Base-by-base conservation (phyloP, 1,139 yeast species). In the Suhomyces bolitotheri region DNA sequence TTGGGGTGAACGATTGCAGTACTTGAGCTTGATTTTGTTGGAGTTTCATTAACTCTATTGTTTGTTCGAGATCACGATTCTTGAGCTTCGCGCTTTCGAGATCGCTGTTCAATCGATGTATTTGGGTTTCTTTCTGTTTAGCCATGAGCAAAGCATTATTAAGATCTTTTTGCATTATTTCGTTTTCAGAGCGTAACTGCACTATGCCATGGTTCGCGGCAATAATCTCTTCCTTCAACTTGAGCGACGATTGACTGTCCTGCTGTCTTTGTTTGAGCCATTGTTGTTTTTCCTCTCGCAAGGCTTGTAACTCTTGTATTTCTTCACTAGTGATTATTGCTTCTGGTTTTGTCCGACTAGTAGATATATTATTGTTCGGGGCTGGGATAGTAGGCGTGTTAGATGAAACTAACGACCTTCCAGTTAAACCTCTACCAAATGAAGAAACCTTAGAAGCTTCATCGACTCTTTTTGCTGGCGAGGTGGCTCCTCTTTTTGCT, bases 71-170 rank as follows among this genome's bases (percentile, higher is more conserved):
- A 42, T 73, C 77, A 17, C 68, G 53, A 6, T 76, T 67, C 45
- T 73, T 70, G 19, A 68, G 54, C 41, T 72, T 71, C 7, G 78
- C 64, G 34, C 68, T 71, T 31, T 81, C 88, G 31, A 79, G 58
- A 46, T 84, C 92, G 32, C 80, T 73, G 34, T 66, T 73, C 13
- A 78, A 64, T 29, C 90, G 62, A 24, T 72, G 66, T 4, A 83
- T 60, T 50, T 80, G 88, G 0, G 84, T 76, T 34, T 83, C 92
- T 45, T 78, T 80, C 29, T 84, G 79, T 53, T 82, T 81, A 19
- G 77, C 57, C 41, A 72, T 66, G 45, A 81, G 64, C 25, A 67
- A 63, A 33, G 74, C 71, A 31, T 66, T 68, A 2, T 82, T 76
- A 31, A 71, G 71, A 36, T 76, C 82, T 37, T 70, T 76, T 38